Conservation (phyloP, 2,329 filamentous ascomycete species). For the Fusarium lateritium region DNA sequence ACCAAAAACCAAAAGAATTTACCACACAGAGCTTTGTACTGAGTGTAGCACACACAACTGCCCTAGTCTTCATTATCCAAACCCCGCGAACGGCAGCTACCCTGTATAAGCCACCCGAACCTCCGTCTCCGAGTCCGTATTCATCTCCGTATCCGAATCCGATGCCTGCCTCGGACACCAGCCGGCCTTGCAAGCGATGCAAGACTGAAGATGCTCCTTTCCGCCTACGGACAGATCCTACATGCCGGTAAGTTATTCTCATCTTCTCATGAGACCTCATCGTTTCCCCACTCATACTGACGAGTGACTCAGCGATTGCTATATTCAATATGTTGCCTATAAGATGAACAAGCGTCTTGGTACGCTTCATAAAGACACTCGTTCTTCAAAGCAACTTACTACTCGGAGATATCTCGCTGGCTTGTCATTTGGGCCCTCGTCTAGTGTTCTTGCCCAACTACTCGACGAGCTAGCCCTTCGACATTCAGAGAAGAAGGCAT, state of each 20-base stretch:
- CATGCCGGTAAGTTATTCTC: constrained; percentile 50
- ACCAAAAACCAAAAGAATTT: not conserved
- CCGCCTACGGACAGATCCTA: constrained; percentile 51
- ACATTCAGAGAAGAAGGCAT: constrained; percentile 75
- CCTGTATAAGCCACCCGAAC: constrained; percentile 37
- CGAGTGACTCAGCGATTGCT: constrained; percentile 70
- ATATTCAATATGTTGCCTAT: constrained; percentile 80
- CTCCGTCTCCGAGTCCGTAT: constrained; percentile 12
- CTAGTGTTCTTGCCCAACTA: constrained; percentile 81
- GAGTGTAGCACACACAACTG: no score
- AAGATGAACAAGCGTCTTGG: constrained; percentile 84
- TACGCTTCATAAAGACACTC: constrained; percentile 65
- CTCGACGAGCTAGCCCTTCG: constrained; percentile 78
- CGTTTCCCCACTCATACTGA: constrained; percentile 11
- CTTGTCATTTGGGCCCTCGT: constrained; percentile 87
- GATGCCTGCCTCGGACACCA: constrained; percentile 43
- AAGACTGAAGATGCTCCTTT: constrained; percentile 51
- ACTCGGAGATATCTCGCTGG: constrained; percentile 76
- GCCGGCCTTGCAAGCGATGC: constrained; percentile 53
- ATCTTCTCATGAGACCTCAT: not conserved
- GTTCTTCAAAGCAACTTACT: constrained; percentile 53
- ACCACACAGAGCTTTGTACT: not conserved
- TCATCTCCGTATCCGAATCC: constrained; percentile 7
- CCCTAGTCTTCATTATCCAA: not conserved
- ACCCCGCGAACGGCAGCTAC: constrained; percentile 27